These are phyloP conservation scores for Aspergillus brasiliensis DNA, from an alignment of 2,329 filamentous ascomycete genomes.

Conservation along the genomic window DNA sequence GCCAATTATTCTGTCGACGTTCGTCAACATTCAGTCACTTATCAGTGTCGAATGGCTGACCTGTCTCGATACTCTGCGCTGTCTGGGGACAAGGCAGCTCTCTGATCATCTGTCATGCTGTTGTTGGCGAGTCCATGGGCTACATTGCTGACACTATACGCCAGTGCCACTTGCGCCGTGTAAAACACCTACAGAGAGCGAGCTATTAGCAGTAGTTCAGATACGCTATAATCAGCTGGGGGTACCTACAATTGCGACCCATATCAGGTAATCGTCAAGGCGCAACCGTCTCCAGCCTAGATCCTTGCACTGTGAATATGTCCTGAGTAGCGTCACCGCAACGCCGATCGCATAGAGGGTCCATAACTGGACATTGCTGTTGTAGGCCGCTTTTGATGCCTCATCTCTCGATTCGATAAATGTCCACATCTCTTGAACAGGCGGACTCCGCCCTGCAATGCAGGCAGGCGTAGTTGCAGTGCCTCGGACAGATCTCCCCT, in stretches of 20 bases:
- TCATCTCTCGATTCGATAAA: conserved; percentile 17
- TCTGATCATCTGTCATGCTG: conserved; percentile 54
- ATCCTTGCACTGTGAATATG: conserved; percentile 34
- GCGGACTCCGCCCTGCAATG: not conserved
- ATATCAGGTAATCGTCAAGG: conserved; percentile 58
- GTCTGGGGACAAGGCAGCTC: conserved; percentile 44
- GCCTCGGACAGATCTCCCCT: not conserved
- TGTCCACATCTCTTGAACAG: conserved; percentile 4
- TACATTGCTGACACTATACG: conserved; percentile 49
- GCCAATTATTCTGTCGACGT: conserved; percentile 45
- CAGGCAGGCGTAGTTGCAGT: not conserved
- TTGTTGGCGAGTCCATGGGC: conserved; percentile 58
- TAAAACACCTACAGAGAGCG: conserved; percentile 48
- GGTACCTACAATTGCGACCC: conserved; percentile 52
- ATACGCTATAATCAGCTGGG: not conserved
- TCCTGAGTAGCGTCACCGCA: conserved; percentile 37
- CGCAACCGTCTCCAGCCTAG: conserved; percentile 28
- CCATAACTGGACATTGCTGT: conserved; percentile 25
- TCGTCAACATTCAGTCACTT: not conserved
- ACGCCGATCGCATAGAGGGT: conserved; percentile 30
- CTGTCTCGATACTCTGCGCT: conserved; percentile 48
- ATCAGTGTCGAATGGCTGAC: conserved; percentile 7
- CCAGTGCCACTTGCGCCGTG: conserved; percentile 49
- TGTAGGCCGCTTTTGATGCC: conserved; percentile 17
- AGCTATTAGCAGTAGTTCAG: conserved; percentile 6